Conservation (phyloP, 2,329 filamentous ascomycete species). For the Calonectria pteridis region DNA sequence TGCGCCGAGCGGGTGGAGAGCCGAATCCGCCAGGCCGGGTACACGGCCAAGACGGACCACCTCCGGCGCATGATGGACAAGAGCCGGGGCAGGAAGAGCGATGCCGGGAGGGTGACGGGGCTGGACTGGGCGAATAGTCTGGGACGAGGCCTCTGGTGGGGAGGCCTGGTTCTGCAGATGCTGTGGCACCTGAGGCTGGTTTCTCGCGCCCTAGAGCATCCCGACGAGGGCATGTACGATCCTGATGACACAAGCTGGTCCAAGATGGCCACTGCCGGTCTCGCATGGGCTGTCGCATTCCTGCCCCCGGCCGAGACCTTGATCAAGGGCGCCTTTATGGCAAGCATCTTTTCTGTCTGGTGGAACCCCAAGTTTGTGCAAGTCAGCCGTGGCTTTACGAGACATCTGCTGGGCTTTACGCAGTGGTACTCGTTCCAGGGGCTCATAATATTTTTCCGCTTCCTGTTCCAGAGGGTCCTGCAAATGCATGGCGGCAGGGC, state of each 20-base stretch:
- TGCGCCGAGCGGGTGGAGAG: constrained; percentile 82
- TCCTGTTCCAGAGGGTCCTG: constrained; percentile 59
- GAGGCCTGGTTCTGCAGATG: constrained; percentile 60
- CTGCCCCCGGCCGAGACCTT: constrained; percentile 57
- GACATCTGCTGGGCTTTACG: constrained; percentile 69
- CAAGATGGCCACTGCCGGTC: constrained; percentile 21
- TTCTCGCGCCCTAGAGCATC: constrained; percentile 40
- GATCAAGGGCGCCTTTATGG: constrained; percentile 61
- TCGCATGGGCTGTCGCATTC: constrained; percentile 36
- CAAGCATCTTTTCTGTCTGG: constrained; percentile 67
- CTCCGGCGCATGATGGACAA: constrained; percentile 80
- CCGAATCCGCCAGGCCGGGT: constrained; percentile 78
- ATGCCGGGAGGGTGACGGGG: constrained; percentile 47
- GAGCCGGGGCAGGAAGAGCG: constrained; percentile 56
- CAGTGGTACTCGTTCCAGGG: constrained; percentile 77
- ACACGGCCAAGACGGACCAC: constrained; percentile 87
- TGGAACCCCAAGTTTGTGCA: constrained; percentile 78
- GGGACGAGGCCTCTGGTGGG: constrained; percentile 62
- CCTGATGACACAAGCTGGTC: constrained; percentile 46
- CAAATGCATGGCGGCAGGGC: constrained; percentile 55
- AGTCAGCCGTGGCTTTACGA: constrained; percentile 69
- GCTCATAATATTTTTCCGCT: constrained; percentile 68
- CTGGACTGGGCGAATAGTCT: constrained; percentile 58
- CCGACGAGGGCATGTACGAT: constrained; percentile 49
- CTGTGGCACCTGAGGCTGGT: constrained; percentile 62